phyloP scores from a whole-genome alignment of 192 early-diverging fungal genomes.

The Endogone sp. region DNA sequence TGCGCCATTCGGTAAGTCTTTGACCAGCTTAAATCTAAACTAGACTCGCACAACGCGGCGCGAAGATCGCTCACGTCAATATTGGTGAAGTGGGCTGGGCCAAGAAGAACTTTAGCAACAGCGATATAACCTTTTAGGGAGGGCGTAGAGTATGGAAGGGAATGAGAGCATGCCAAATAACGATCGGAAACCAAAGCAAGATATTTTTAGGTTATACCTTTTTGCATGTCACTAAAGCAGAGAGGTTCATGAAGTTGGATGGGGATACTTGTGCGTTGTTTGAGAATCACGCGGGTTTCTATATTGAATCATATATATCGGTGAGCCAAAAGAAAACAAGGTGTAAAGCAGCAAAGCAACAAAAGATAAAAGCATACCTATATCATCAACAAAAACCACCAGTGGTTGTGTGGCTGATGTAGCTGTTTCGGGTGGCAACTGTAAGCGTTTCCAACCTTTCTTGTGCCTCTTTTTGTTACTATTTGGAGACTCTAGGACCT shows the following conservation, averaged over 20 bases:
- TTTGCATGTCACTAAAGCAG: background rate
- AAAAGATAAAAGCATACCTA: constrained; percentile 6
- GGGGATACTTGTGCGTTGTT: background rate
- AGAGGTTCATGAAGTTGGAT: background rate
- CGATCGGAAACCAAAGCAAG: background rate
- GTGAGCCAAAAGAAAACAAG: background rate
- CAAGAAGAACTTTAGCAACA: background rate
- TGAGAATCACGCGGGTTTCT: background rate
- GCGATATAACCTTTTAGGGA: background rate
- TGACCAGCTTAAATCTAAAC: background rate
- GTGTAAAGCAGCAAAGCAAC: background rate
- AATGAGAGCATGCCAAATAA: background rate
- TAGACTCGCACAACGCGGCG: background rate
- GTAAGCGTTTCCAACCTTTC: background rate
- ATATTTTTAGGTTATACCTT: background rate
- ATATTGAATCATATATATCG: background rate
- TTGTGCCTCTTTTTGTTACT: background rate
- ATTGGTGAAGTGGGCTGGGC: background rate
- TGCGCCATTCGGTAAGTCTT: too few species aligned
- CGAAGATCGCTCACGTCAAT: background rate
- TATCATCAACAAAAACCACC: constrained; percentile 21
- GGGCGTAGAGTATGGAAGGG: background rate
- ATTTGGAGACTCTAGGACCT: background rate
- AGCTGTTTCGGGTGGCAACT: background rate
- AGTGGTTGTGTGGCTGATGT: background rate